Evolutionary conservation across 2,329 filamentous ascomycete species (phyloP).

Genomic region (Exophiala oligosperma): DNA sequence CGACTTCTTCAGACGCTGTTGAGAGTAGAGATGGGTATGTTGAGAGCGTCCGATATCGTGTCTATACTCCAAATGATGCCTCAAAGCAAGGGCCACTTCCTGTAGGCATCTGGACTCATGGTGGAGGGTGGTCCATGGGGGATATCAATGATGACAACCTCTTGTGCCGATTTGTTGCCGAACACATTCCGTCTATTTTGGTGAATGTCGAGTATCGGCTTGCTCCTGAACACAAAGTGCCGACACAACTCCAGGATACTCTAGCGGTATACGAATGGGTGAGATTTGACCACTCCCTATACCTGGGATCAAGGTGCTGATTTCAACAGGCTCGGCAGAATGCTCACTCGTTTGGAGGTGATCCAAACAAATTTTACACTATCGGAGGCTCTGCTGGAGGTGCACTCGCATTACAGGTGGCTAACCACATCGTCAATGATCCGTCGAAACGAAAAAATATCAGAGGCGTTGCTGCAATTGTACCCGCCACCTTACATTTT

Average conservation of each 20-base stretch:
- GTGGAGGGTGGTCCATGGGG: slow-evolving; percentile 35
- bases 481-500: slow-evolving; percentile 40
- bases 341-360: slow-evolving; percentile 22
- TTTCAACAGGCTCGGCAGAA: slow-evolving; percentile 24
- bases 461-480: slow-evolving; percentile 40
- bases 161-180: slow-evolving; percentile 36
- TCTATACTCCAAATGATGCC: slow-evolving; percentile 26
- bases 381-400: slow-evolving; percentile 43
- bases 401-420: slow-evolving; percentile 38
- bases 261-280: slow-evolving; percentile 28
- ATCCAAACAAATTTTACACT: slow-evolving; percentile 35
- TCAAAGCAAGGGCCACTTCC: slow-evolving; percentile 23
- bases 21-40: slow-evolving; percentile 25
- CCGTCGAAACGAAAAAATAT: slow-evolving; percentile 34
- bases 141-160: slow-evolving; percentile 39
- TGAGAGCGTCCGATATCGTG: slow-evolving; percentile 25
- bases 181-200: slow-evolving; percentile 34
- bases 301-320: neutral
- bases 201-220: slow-evolving; percentile 40
- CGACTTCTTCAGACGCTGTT: slow-evolving; percentile 24
- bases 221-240: slow-evolving; percentile 26
- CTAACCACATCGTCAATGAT: slow-evolving; percentile 40
- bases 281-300: neutral
- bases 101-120: slow-evolving; percentile 29
- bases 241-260: slow-evolving; percentile 26